Conservation (phyloP, 148 eudicot species). For the Fagopyrum esculentum region DNA sequence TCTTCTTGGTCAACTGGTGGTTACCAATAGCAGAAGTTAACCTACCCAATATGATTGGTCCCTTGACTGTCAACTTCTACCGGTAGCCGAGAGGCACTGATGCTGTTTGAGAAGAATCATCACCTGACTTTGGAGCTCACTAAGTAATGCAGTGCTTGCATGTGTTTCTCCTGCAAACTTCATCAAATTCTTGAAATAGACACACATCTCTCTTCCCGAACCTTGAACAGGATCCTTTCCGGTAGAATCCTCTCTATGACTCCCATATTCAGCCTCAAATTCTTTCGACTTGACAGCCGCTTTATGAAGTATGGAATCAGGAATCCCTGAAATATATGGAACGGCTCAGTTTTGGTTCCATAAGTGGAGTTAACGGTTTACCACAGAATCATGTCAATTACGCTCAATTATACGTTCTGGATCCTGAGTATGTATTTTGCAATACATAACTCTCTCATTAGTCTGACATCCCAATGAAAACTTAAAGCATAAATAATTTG, state of each 20-base stretch:
- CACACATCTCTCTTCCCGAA: constrained; percentile 27
- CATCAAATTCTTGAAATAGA: constrained; percentile 29
- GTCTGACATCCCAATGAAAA: background rate
- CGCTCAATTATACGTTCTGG: background rate
- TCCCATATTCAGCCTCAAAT: constrained; percentile 68
- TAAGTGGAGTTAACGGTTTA: background rate
- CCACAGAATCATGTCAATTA: background rate
- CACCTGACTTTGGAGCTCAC: constrained; percentile 54
- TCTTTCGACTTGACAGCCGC: constrained; percentile 83
- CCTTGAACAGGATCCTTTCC: constrained; percentile 6
- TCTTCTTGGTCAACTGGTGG: no score
- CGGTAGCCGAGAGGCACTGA: constrained; percentile 8
- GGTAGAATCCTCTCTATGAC: constrained; percentile 18
- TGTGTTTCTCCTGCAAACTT: constrained; percentile 2
- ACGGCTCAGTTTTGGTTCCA: background rate
- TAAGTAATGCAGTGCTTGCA: constrained; percentile 20
- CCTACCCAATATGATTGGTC: no score
- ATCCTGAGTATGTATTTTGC: background rate
- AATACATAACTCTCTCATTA: background rate
- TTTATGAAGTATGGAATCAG: constrained; percentile 53
- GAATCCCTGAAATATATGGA: constrained; percentile 54
- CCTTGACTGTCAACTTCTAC: background rate
- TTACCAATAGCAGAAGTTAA: no score
- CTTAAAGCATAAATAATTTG: background rate
- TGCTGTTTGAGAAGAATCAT: constrained; percentile 47